Evolutionary conservation across 306 rosid genomes (phyloP), one percentile per base, ranked within the genome.

Genomic region (Citrullus amarus): DNA sequence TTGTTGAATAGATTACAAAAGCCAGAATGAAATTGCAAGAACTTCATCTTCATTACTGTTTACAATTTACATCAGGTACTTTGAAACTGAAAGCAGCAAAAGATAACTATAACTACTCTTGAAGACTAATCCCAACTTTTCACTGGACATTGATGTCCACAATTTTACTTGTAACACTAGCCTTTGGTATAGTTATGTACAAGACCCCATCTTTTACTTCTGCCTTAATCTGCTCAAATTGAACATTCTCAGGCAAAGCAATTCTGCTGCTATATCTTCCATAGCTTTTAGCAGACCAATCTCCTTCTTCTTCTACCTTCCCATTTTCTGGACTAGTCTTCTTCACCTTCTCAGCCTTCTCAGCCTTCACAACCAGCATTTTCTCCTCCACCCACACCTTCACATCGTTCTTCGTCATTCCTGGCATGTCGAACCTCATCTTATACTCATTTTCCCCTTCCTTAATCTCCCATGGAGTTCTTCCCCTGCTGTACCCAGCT

Each of bases 371-470:
- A 12, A 93, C 87, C 14, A 93, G 70, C 96, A 91, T 90, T 36
- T 91, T 93, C 58, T 91, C 97, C 77, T 93, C 97, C 28, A 93
- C 92, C 90, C 97, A 91, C 2, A 90, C 92, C 79, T 89, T 91
- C 15, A 93, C 98, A 76, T 93, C 98, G 17, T 87, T 89, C 73
- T 89, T 90, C 9, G 76, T 86, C 96, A 93, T 93, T 16, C 97
- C 98, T 0, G 98, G 97, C 92, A 93, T 93, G 61, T 93, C 97
- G 41, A 93, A 93, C 79, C 98, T 90, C 93, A 91, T 86, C 83
- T 86, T 93, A 90, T 90, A 91, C 74, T 87, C 97, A 14, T 39
- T 20, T 73, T 89, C 93, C 9, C 87, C 89, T 44, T 90, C 93
- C 78, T 90, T 90, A 5, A 93, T 84, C 88, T 91, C 97, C 98